A percentile compares a stretch with the other conserved stretches of the same genome.
These are phyloP conservation scores for Venustampulla echinocandica DNA, from an alignment of 495 filamentous ascomycete genomes.

Conservation along the genomic window DNA sequence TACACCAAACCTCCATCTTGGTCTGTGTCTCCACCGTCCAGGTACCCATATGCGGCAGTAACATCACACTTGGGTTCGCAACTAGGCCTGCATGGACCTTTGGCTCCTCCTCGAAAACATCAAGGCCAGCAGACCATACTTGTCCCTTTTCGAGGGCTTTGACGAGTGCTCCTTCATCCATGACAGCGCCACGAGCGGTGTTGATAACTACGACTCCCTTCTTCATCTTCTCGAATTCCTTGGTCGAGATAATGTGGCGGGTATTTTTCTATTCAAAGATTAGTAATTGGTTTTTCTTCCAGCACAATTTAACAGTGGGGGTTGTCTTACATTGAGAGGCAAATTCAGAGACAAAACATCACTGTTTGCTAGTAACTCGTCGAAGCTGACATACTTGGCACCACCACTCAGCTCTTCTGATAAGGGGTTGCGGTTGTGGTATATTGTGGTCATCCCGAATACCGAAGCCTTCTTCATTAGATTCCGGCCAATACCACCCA, in stretches of 20 bases:
- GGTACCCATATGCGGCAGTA: conserved; percentile 78
- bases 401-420: conserved; percentile 40
- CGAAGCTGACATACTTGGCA: conserved; percentile 59
- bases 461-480: conserved; percentile 60
- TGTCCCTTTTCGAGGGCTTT: conserved; percentile 58
- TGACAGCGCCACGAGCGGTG: conserved; percentile 69
- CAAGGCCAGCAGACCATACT: conserved; percentile 59
- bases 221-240: conserved; percentile 64
- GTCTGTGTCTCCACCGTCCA: conserved; percentile 51
- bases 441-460: conserved; percentile 37
- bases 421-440: conserved; percentile 32
- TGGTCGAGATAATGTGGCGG: conserved; percentile 57
- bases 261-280: conserved; percentile 37
- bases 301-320: conserved; percentile 52
- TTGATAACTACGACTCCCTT: conserved; percentile 73
- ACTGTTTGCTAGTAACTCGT: conserved; percentile 55
- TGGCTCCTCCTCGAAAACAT: conserved; percentile 78
- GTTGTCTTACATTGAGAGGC: conserved; percentile 63
- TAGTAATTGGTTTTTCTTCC: conserved; percentile 60
- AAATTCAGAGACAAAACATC: conserved; percentile 75
- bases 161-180: conserved; percentile 71
- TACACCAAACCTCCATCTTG: conserved; percentile 69
- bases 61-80: conserved; percentile 58
- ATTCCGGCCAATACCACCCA: conserved; percentile 77
- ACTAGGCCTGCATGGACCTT: conserved; percentile 62